phyloP scores from a whole-genome alignment of 2,329 filamentous ascomycete species.

The Curvularia sp. region DNA sequence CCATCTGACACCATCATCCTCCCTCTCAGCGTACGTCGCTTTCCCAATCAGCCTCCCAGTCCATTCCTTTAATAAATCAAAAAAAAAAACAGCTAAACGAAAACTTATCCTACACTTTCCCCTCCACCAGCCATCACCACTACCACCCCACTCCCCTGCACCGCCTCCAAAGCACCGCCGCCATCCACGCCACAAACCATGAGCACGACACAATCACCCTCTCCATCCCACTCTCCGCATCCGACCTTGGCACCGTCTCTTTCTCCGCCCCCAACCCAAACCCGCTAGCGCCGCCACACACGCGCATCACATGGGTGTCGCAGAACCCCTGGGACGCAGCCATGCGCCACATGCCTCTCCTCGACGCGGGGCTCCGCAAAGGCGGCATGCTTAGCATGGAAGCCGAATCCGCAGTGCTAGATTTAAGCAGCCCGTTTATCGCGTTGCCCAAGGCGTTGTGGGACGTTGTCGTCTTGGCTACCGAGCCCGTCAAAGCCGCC shows the following conservation, averaged over 20 bases:
- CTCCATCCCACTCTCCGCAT: slow-evolving; percentile 10
- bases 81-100: slow-evolving; percentile 11
- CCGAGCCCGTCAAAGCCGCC: not conserved
- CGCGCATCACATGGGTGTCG: slow-evolving; percentile 1
- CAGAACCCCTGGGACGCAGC: slow-evolving; percentile 1
- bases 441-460: slow-evolving; percentile 23
- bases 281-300: not conserved
- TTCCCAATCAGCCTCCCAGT: not conserved
- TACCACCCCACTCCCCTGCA: slow-evolving; percentile 1
- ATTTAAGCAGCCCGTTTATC: slow-evolving; percentile 26
- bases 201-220: slow-evolving; percentile 4
- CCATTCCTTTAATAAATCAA: too few species aligned
- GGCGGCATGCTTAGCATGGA: slow-evolving; percentile 26
- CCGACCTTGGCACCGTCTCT: slow-evolving; percentile 3
- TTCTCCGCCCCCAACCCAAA: not conserved
- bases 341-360: slow-evolving; percentile 13
- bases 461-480: slow-evolving; percentile 26
- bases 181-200: not conserved
- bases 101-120: slow-evolving; percentile 14
- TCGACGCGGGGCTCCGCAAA: slow-evolving; percentile 25
- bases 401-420: slow-evolving; percentile 12
- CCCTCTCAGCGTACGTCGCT: slow-evolving; percentile 4
- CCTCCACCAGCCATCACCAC: not conserved
- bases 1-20: not conserved
- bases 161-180: slow-evolving; percentile 4